These are phyloP conservation scores for Emmonsia crescens DNA, from an alignment of 2,329 filamentous ascomycete species.

Conservation along the genomic window DNA sequence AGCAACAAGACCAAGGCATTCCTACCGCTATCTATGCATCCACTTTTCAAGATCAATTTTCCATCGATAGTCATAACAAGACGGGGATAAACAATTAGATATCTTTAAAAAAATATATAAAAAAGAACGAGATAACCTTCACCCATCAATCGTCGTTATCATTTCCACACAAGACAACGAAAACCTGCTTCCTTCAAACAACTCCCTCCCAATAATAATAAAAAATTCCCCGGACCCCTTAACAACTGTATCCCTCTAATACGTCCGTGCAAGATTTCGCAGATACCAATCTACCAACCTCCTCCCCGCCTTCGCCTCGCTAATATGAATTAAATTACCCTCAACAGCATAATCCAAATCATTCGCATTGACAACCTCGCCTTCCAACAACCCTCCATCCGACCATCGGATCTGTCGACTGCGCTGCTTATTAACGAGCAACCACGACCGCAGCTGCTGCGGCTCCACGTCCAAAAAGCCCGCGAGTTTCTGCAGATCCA, in stretches of 20 bases:
- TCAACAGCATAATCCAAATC: conserved; percentile 97
- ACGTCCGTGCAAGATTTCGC: conserved; percentile 88
- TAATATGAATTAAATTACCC: conserved; percentile 95
- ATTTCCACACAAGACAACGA: not conserved
- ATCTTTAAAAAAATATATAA: not conserved
- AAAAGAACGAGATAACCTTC: not conserved
- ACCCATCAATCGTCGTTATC: not conserved
- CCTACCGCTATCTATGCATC: not conserved
- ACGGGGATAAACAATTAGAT: not conserved
- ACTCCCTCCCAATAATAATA: not conserved
- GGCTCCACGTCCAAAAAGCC: conserved; percentile 94
- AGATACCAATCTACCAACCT: conserved; percentile 99
- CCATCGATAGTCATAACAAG: not conserved
- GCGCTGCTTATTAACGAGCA: conserved; percentile 97
- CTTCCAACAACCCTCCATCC: conserved; percentile 80
- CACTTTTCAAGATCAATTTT: not conserved
- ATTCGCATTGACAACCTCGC: conserved; percentile 83
- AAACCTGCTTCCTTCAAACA: not conserved
- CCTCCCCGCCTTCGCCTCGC: conserved; percentile 93
- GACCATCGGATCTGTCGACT: conserved; percentile 93
- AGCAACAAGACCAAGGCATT: not conserved
- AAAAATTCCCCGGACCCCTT: not conserved
- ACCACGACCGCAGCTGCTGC: conserved; percentile 88
- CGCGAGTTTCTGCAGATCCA: conserved; percentile 96
- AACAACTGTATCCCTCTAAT: conserved; percentile 47